phyloP scores from a whole-genome alignment of 2,329 filamentous ascomycete genomes.

The Chrysoporthe cubensis region DNA sequence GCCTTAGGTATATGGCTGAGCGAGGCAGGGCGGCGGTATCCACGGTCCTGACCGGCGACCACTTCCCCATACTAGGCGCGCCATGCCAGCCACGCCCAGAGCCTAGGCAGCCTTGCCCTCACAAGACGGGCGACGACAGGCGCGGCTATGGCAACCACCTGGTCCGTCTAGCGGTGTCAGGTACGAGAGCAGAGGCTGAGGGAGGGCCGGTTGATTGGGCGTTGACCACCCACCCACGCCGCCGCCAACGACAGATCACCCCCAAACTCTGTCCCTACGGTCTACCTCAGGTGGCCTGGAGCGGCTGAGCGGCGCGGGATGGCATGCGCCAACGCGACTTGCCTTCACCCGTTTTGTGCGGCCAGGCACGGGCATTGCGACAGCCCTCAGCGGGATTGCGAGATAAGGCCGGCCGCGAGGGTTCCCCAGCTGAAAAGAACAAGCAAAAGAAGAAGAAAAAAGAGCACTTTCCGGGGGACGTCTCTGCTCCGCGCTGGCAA shows the following conservation, averaged over 20 bases:
- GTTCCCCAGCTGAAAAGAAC: background rate
- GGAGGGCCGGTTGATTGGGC: constrained; percentile 8
- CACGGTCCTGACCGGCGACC: background rate
- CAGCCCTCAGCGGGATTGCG: constrained; percentile 18
- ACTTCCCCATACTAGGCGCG: background rate
- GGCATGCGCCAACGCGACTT: constrained; percentile 3
- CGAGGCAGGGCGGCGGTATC: background rate
- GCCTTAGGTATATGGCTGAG: constrained; percentile 4
- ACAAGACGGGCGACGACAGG: constrained; percentile 2
- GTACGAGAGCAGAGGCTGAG: constrained; percentile 6
- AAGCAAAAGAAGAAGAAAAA: background rate
- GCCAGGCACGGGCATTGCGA: constrained; percentile 5
- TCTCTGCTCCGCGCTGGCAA: background rate
- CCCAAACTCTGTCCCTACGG: background rate
- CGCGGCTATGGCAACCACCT: constrained; percentile 1
- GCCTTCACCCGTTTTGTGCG: constrained; percentile 3
- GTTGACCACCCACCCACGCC: background rate
- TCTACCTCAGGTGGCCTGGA: background rate
- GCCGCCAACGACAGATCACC: constrained; percentile 5
- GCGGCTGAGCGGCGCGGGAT: constrained; percentile 20
- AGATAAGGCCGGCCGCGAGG: constrained; percentile 6
- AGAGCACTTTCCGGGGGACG: background rate
- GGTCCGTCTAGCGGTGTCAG: background rate
- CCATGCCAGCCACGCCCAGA: background rate
- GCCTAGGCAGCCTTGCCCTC: constrained; percentile 2